Evolutionary conservation across 1,284 basidiomycete genomes (phyloP).

Genomic region (Rhodotorula sp.): DNA sequence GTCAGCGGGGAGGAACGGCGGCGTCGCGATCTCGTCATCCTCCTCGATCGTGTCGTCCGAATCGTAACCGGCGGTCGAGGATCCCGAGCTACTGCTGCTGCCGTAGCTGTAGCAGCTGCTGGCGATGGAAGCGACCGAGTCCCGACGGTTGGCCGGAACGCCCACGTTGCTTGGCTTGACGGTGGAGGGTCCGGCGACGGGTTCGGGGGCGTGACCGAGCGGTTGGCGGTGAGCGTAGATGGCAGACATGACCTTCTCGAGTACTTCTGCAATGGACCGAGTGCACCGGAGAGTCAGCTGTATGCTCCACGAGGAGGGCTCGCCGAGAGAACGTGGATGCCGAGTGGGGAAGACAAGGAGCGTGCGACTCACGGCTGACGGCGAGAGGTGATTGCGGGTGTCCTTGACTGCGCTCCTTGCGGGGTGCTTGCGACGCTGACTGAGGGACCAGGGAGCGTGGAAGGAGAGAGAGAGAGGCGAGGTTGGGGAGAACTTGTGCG

Average conservation of each 20-base stretch:
- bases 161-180: slow-evolving; percentile 7
- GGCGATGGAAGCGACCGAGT: slow-evolving; percentile 10
- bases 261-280: neutral
- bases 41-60: slow-evolving; percentile 27
- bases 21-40: slow-evolving; percentile 23
- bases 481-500: neutral
- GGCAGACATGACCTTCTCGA: no score
- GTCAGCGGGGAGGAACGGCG: slow-evolving; percentile 11
- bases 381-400: neutral
- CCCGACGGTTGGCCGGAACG: slow-evolving; percentile 6
- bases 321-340: neutral
- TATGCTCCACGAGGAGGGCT: no score
- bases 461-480: neutral
- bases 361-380: neutral
- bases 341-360: neutral
- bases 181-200: neutral
- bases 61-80: slow-evolving; percentile 2
- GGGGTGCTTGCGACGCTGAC: neutral
- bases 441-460: neutral
- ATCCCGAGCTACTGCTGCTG: slow-evolving; percentile 17
- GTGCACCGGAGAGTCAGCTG: no score
- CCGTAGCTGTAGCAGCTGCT: slow-evolving; percentile 17
- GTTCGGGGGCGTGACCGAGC: neutral
- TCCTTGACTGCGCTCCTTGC: neutral
- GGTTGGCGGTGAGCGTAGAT: no score